phyloP scores from a whole-genome alignment of 2,329 filamentous ascomycete genomes.

The Paracorniculantispora psalliotae region DNA sequence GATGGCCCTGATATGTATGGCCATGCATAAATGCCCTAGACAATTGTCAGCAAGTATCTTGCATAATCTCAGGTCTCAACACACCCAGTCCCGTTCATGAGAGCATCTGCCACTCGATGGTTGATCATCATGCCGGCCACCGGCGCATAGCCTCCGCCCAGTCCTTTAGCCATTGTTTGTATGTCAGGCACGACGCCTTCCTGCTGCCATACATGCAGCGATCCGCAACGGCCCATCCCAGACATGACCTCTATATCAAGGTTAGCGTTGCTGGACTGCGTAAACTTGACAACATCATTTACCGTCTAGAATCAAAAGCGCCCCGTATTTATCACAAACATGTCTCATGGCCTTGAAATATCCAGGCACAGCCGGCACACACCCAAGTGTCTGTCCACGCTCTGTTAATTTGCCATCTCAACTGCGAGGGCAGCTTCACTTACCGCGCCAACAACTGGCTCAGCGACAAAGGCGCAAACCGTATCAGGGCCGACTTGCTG shows the following conservation, averaged over 20 bases:
- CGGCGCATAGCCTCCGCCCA: constrained; percentile 59
- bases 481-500: constrained; percentile 56
- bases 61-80: neutral
- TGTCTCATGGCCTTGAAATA: constrained; percentile 65
- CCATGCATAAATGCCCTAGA: constrained; percentile 19
- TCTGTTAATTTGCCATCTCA: neutral
- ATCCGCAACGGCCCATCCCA: constrained; percentile 56
- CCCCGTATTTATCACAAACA: constrained; percentile 66
- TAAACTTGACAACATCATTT: too few relatives aligned
- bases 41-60: constrained; percentile 9
- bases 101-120: constrained; percentile 42
- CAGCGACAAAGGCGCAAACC: constrained; percentile 66
- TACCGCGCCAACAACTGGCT: constrained; percentile 63
- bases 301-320: constrained; percentile 65
- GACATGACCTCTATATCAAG: constrained; percentile 61
- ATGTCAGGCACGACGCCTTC: constrained; percentile 58
- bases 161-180: constrained; percentile 60
- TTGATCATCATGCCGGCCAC: constrained; percentile 57
- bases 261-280: too few relatives aligned
- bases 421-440: neutral
- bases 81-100: constrained; percentile 30
- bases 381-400: constrained; percentile 45
- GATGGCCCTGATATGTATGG: constrained; percentile 25
- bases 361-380: constrained; percentile 58
- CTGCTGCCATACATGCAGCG: constrained; percentile 58